Percentiles rank a stretch among this genome's conserved stretches.
These are phyloP conservation scores for Linum usitatissimum DNA, from an alignment of 345 rosid genomes.

Conservation along the genomic window DNA sequence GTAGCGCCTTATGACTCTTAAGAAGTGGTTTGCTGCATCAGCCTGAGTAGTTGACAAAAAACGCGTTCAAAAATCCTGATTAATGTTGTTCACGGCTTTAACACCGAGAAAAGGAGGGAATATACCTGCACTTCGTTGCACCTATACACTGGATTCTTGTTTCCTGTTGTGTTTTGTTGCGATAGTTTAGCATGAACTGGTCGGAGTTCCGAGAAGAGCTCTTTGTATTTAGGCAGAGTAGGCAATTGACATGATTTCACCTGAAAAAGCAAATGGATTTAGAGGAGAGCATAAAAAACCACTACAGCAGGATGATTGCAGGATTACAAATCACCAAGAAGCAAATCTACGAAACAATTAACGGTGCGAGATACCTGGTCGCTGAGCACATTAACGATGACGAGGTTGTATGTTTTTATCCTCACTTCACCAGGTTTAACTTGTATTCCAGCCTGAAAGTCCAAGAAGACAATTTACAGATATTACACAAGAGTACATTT, in stretches of 20 bases:
- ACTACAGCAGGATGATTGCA: background rate
- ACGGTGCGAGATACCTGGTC: constrained; percentile 50
- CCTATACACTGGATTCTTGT: constrained; percentile 67
- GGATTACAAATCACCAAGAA: background rate
- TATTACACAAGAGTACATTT: background rate
- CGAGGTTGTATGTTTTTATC: constrained; percentile 67
- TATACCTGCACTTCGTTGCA: constrained; percentile 80
- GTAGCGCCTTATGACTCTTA: constrained; percentile 63
- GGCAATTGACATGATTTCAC: constrained; percentile 49
- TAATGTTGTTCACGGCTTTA: background rate
- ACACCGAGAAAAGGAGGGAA: background rate
- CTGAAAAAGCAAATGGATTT: constrained; percentile 19
- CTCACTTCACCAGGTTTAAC: constrained; percentile 65
- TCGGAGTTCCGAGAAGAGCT: constrained; percentile 61
- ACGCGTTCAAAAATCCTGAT: background rate
- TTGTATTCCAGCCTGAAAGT: constrained; percentile 69
- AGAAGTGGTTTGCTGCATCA: constrained; percentile 54
- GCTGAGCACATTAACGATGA: constrained; percentile 58
- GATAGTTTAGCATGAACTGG: constrained; percentile 62
- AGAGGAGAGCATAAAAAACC: background rate
- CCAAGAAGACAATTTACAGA: background rate
- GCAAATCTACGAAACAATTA: background rate
- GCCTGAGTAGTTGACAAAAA: constrained; percentile 25
- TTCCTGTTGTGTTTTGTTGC: constrained; percentile 44
- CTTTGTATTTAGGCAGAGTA: constrained; percentile 55